A percentile compares a stretch with the other conserved stretches of the same genome.
These are phyloP conservation scores for Fusarium sp. DNA, from an alignment of 2,329 filamentous ascomycete genomes.

Conservation along the genomic window DNA sequence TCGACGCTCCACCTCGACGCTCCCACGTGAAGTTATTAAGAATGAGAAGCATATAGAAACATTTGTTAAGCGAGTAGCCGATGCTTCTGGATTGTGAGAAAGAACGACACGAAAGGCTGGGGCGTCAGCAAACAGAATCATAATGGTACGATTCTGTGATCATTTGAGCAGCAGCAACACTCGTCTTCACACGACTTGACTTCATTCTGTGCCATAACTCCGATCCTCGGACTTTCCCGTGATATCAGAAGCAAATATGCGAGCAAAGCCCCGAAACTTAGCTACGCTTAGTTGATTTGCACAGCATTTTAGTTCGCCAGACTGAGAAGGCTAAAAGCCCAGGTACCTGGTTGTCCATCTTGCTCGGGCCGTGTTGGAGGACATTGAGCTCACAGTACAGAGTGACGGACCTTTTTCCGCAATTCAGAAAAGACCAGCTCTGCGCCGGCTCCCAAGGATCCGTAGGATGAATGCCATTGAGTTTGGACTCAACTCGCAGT, in stretches of 20 bases:
- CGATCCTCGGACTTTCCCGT: neutral
- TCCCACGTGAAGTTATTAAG: neutral
- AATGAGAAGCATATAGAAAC: neutral
- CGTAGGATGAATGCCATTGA: neutral
- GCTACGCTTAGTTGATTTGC: neutral
- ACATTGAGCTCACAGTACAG: neutral
- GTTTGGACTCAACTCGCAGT: neutral
- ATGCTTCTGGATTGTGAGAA: no score
- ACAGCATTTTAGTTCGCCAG: neutral
- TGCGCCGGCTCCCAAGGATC: neutral
- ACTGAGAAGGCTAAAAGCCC: neutral
- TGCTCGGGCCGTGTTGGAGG: neutral
- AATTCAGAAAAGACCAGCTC: neutral
- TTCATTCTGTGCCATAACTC: neutral
- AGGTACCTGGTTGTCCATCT: neutral
- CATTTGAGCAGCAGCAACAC: neutral
- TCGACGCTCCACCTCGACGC: neutral
- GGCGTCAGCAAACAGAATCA: neutral
- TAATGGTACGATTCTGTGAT: neutral
- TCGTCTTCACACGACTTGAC: neutral
- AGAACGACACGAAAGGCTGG: neutral
- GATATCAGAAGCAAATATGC: neutral
- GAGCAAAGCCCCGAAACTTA: neutral
- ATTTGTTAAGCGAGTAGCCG: neutral
- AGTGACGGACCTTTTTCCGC: neutral